These are phyloP conservation scores for Dillenia suffruticosa DNA, from an alignment of 164 flowering plant genomes.

Conservation along the genomic window DNA sequence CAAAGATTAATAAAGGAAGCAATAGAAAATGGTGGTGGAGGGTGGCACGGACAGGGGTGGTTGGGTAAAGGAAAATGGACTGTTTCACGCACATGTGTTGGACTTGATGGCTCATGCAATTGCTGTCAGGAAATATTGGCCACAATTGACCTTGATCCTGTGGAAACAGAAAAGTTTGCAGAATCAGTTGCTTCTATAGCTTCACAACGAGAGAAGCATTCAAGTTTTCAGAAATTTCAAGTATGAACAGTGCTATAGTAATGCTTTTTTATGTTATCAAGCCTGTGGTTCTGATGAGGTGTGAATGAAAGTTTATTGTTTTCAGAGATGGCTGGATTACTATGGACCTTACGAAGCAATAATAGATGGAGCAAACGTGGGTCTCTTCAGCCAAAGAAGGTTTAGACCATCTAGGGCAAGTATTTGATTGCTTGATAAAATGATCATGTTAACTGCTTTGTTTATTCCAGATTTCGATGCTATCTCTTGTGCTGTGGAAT, in stretches of 20 bases:
- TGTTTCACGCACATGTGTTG: slow-evolving; percentile 36
- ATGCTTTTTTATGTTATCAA: slow-evolving; percentile 5
- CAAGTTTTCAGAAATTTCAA: slow-evolving; percentile 78
- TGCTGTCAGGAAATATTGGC: slow-evolving; percentile 69
- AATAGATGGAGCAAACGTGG: slow-evolving; percentile 88
- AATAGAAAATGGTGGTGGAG: slow-evolving; percentile 72
- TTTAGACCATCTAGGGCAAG: slow-evolving; percentile 63
- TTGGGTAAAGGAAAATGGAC: slow-evolving; percentile 79
- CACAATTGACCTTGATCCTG: slow-evolving; percentile 74
- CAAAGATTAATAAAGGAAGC: slow-evolving; percentile 34
- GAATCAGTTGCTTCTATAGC: slow-evolving; percentile 81
- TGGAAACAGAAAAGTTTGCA: slow-evolving; percentile 75
- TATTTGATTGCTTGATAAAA: not conserved
- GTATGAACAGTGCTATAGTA: slow-evolving; percentile 33
- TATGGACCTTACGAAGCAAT: slow-evolving; percentile 93
- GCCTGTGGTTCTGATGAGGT: slow-evolving; percentile 6
- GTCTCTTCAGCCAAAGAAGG: slow-evolving; percentile 54
- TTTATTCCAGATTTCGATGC: not conserved
- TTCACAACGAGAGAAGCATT: slow-evolving; percentile 48
- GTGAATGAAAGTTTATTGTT: slow-evolving; percentile 3
- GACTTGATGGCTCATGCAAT: slow-evolving; percentile 61
- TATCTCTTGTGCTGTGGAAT: slow-evolving; percentile 6
- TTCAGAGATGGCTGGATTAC: slow-evolving; percentile 89
- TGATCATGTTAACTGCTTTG: not conserved
- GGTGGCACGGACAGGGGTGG: slow-evolving; percentile 98